Base-by-base conservation (phyloP, 148 eudicot species). In the Camellia granthamiana region DNA sequence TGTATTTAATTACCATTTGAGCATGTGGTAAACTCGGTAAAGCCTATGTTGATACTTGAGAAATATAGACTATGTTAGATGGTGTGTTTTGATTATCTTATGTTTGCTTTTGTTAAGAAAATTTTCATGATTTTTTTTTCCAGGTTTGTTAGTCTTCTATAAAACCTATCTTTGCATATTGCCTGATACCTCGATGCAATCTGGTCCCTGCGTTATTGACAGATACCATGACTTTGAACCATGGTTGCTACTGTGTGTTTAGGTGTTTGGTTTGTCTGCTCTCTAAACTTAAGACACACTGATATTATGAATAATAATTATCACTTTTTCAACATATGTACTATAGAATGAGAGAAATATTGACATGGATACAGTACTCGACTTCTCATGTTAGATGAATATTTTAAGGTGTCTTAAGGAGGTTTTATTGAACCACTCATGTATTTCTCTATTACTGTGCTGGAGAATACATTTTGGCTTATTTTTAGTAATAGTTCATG, bases 251-350 rank as follows among this genome's bases (percentile, higher is more conserved):
- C 21, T 55, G 2, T 74, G 46, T 74, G 72, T 14, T 42, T 56
- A 55, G 77, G n/a, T 38, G 46, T 74, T 74, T 56, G 16, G 62
- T 56, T 74, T 74, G 19, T 56, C 62, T 74, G 6, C 19, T 16
- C 38, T 74, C 14, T 18, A 73, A 14, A 54, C 44, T 12, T 54
- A 54, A 73, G 30, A 18, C 13, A 62, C 15, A 9, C 23, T 16
- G 51, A 38, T 56, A 21, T 7, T 16, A 6, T 54, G 7, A 6
- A 18, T 69, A 44, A 69, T 30, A 13, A 2, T 55, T 23, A 5
- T 30, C 58, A 16, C 61, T 23, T 52, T 72, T 19, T 21, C 18
- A 23, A 11, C 64, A 7, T 58, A 15, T 38, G 52, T n/a, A 49
- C 66, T 43, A 3, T 42, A 15, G 77, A 8, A 42, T 18, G 12